These are phyloP conservation scores for Urochloa ruziziensis DNA, from an alignment of 176 grass and related monocot genomes.

Conservation along the genomic window DNA sequence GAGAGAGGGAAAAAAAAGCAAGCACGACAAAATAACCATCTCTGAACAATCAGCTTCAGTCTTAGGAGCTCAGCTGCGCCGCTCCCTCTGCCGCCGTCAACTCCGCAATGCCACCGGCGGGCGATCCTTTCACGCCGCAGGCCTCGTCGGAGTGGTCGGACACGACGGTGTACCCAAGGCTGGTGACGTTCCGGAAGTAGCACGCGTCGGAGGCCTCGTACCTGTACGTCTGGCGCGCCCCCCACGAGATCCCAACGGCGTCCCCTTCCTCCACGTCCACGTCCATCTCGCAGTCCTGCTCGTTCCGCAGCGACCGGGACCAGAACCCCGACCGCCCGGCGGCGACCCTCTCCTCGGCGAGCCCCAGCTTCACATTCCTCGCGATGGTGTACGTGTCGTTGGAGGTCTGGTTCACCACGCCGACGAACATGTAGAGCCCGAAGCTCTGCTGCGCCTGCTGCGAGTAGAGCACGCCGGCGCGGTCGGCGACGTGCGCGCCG, in stretches of 20 bases:
- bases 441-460: constrained; percentile 62
- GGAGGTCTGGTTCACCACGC: constrained; percentile 33
- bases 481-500: constrained; percentile 41
- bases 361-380: constrained; percentile 35
- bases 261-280: constrained; percentile 45
- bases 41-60: background rate
- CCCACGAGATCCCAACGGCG: constrained; percentile 33
- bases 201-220: constrained; percentile 60
- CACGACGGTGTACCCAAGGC: constrained; percentile 32
- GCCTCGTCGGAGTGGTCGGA: constrained; percentile 38
- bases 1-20: background rate
- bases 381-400: constrained; percentile 32
- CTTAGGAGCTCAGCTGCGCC: constrained; percentile 10
- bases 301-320: constrained; percentile 57
- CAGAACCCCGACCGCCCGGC: constrained; percentile 53
- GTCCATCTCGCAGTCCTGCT: constrained; percentile 43
- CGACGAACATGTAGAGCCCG: constrained; percentile 46
- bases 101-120: background rate
- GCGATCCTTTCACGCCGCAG: constrained; percentile 32
- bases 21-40: background rate
- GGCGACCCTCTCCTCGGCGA: constrained; percentile 58
- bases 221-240: constrained; percentile 54
- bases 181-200: constrained; percentile 59
- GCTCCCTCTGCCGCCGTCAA: background rate
- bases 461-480: constrained; percentile 45